Percentiles rank a stretch among this genome's conserved stretches.
Conservation (phyloP, 768 basidiomycete genomes). For the Trametes meyenii region DNA sequence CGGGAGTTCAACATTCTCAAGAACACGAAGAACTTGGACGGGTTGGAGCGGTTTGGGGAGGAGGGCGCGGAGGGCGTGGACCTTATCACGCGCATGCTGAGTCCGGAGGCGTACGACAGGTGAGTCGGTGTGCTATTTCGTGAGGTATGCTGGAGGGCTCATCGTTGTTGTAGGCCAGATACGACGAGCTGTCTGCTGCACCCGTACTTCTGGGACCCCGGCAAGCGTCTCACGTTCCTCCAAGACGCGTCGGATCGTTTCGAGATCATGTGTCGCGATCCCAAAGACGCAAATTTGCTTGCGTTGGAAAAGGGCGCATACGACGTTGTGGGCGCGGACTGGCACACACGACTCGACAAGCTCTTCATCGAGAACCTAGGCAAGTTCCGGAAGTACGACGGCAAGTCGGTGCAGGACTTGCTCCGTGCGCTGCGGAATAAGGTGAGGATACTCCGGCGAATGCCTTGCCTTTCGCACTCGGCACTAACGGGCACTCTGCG, state of each 20-base stretch:
- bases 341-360: slow-evolving; percentile 85
- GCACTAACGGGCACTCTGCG: neutral
- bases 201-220: slow-evolving; percentile 96
- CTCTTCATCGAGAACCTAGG: slow-evolving; percentile 92
- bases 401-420: slow-evolving; percentile 86
- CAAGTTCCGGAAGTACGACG: slow-evolving; percentile 97
- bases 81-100: slow-evolving; percentile 79
- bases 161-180: slow-evolving; percentile 63
- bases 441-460: slow-evolving; percentile 46
- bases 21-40: slow-evolving; percentile 68
- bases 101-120: slow-evolving; percentile 75
- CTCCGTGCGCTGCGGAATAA: slow-evolving; percentile 94
- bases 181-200: slow-evolving; percentile 87
- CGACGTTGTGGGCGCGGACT: slow-evolving; percentile 85
- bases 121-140: slow-evolving; percentile 39
- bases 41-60: slow-evolving; percentile 83
- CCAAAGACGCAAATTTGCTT: slow-evolving; percentile 75
- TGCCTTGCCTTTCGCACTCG: too few species aligned
- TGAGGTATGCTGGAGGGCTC: neutral
- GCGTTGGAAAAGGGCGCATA: slow-evolving; percentile 71
- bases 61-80: slow-evolving; percentile 91
- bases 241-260: slow-evolving; percentile 98
- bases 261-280: slow-evolving; percentile 96
- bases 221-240: slow-evolving; percentile 85
- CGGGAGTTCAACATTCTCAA: slow-evolving; percentile 93